These are phyloP conservation scores for Nannizziopsis arthrosporioides DNA, from an alignment of 2,329 filamentous ascomycete genomes.

Conservation along the genomic window DNA sequence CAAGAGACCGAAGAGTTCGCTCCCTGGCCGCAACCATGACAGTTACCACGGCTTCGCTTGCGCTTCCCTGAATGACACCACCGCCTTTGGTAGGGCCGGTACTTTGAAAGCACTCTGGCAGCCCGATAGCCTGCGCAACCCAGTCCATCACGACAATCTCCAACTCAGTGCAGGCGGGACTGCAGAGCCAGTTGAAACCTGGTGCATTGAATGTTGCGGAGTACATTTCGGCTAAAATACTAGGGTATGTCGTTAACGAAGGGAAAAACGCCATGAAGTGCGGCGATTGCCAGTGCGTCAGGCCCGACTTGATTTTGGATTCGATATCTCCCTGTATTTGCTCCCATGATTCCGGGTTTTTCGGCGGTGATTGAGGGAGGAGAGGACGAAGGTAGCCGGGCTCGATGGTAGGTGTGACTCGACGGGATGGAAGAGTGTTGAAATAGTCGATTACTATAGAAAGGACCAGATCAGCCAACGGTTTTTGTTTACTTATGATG, in stretches of 20 bases:
- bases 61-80: conserved; percentile 88
- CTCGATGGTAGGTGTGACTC: conserved; percentile 63
- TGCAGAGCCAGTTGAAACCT: conserved; percentile 96
- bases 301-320: conserved; percentile 73
- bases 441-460: conserved; percentile 68
- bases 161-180: conserved; percentile 80
- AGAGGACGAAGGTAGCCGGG: conserved; percentile 78
- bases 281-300: conserved; percentile 90
- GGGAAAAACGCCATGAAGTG: conserved; percentile 97
- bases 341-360: conserved; percentile 58
- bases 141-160: conserved; percentile 91
- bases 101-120: conserved; percentile 64
- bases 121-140: conserved; percentile 62
- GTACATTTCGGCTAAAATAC: conserved; percentile 87
- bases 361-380: conserved; percentile 57
- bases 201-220: conserved; percentile 77
- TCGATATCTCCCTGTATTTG: conserved; percentile 76
- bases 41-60: conserved; percentile 76
- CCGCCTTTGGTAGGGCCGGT: conserved; percentile 56
- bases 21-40: conserved; percentile 81
- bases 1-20: conserved; percentile 55
- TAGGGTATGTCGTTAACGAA: conserved; percentile 65
- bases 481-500: neutral
- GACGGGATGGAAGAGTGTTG: conserved; percentile 56
- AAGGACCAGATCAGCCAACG: neutral